phyloP scores from a whole-genome alignment of 805 yeast genomes.

The Candida fluviatilis region DNA sequence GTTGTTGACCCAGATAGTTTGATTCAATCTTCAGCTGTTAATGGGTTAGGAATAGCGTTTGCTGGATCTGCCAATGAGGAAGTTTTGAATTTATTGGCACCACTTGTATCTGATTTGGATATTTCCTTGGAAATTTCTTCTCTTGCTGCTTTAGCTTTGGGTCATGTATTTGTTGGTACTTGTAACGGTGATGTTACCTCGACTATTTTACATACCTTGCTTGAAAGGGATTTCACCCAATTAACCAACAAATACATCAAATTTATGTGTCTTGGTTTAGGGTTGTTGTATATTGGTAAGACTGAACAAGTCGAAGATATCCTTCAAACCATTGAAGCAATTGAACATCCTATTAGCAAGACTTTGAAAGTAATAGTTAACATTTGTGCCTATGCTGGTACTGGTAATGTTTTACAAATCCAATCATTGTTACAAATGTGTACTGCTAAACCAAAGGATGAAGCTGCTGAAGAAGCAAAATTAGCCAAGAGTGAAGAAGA shows the following conservation, averaged over 20 bases:
- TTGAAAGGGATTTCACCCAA: conserved; percentile 79
- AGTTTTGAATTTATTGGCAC: conserved; percentile 69
- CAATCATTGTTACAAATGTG: conserved; percentile 88
- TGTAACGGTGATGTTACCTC: conserved; percentile 93
- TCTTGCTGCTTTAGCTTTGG: conserved; percentile 85
- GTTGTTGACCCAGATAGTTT: conserved; percentile 59
- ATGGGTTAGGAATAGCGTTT: conserved; percentile 91
- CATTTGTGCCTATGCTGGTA: conserved; percentile 94
- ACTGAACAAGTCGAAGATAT: conserved; percentile 93
- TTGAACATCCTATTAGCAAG: conserved; percentile 90
- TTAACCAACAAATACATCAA: conserved; percentile 82
- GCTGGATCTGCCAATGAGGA: conserved; percentile 92
- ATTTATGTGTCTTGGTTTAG: conserved; percentile 88
- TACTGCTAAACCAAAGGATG: conserved; percentile 63
- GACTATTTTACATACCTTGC: conserved; percentile 82
- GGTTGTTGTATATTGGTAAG: conserved; percentile 87
- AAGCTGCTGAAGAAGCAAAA: conserved; percentile 56
- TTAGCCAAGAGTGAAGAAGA: conserved; percentile 45
- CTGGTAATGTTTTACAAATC: conserved; percentile 93
- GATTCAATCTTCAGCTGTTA: conserved; percentile 75
- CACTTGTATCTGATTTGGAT: conserved; percentile 75
- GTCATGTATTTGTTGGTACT: conserved; percentile 93
- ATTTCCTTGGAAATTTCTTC: conserved; percentile 75
- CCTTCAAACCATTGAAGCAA: conserved; percentile 87
- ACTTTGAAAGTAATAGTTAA: conserved; percentile 86